These are phyloP conservation scores for Apiotrichum porosum DNA, from an alignment of 1,284 basidiomycete species.

Conservation along the genomic window DNA sequence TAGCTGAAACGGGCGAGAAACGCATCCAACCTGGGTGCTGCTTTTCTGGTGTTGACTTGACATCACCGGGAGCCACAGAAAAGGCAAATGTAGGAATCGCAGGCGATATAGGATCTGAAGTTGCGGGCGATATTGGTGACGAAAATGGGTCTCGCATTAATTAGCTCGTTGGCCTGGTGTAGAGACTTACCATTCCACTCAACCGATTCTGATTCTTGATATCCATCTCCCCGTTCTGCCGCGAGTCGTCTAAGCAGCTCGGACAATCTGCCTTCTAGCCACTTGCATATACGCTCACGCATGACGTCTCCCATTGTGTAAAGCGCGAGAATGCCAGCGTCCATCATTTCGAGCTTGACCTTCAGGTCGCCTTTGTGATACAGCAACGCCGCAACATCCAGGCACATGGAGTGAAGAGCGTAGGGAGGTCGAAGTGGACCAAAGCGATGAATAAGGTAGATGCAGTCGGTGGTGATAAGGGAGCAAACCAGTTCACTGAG, in stretches of 20 bases:
- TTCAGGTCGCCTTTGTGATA: conserved; percentile 47
- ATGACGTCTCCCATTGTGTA: conserved; percentile 44
- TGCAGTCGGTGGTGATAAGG: conserved; percentile 28
- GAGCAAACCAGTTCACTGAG: conserved; percentile 17
- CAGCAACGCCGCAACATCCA: conserved; percentile 45
- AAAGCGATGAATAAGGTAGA: conserved; percentile 26
- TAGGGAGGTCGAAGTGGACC: conserved; percentile 34
- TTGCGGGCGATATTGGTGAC: neutral
- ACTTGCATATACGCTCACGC: conserved; percentile 49
- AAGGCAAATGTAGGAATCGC: conserved; percentile 18
- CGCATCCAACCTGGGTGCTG: conserved; percentile 26
- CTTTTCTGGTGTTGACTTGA: neutral
- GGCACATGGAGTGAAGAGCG: conserved; percentile 38
- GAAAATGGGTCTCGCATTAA: conserved; percentile 15
- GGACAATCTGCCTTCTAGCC: conserved; percentile 46
- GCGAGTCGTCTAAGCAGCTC: conserved; percentile 25
- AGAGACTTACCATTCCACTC: conserved; percentile 8
- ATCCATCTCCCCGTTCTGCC: conserved; percentile 14
- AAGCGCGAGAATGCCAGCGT: conserved; percentile 33
- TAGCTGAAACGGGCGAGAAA: conserved; percentile 25
- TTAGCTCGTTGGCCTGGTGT: neutral
- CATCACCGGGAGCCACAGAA: conserved; percentile 10
- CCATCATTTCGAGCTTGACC: conserved; percentile 42
- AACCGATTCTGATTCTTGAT: neutral
- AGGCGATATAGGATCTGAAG: neutral